Conservation (phyloP, 345 rosid species). For the Capsella bursapastoris region DNA sequence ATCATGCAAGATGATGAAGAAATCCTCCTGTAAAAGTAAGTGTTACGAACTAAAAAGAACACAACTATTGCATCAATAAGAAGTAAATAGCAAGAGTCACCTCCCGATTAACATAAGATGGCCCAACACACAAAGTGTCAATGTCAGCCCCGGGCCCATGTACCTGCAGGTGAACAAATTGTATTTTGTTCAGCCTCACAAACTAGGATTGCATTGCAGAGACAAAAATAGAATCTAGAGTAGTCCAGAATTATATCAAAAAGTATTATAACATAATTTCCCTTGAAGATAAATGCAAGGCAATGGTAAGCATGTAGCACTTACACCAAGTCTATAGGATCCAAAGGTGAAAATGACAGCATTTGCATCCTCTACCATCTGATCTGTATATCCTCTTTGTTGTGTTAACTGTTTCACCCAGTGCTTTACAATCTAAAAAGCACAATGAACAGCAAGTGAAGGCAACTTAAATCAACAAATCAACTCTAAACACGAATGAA, state of each 20-base stretch:
- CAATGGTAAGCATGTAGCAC: constrained; percentile 36
- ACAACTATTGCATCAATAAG: constrained; percentile 5
- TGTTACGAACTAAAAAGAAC: constrained; percentile 20
- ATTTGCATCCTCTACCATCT: constrained; percentile 95
- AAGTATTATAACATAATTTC: not conserved
- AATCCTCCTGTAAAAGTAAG: constrained; percentile 64
- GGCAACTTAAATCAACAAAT: constrained; percentile 22
- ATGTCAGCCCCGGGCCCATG: constrained; percentile 96
- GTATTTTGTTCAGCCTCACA: not conserved
- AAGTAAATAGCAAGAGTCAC: constrained; percentile 44
- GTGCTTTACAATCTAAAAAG: constrained; percentile 66
- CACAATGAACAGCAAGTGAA: not conserved
- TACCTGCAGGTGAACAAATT: constrained; percentile 53
- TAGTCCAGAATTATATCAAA: constrained; percentile 3
- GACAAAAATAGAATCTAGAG: not conserved
- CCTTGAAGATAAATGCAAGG: not conserved
- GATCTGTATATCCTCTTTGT: constrained; percentile 75
- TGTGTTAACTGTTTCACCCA: constrained; percentile 87
- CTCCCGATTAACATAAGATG: constrained; percentile 89
- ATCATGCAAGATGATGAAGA: constrained; percentile 75
- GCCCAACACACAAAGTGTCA: constrained; percentile 94
- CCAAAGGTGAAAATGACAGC: constrained; percentile 93
- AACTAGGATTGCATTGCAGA: not conserved
- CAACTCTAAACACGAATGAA: not conserved
- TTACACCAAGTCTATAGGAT: constrained; percentile 90